Evolutionary conservation across 306 rosid genomes (phyloP).

Genomic region (Prunus mira): DNA sequence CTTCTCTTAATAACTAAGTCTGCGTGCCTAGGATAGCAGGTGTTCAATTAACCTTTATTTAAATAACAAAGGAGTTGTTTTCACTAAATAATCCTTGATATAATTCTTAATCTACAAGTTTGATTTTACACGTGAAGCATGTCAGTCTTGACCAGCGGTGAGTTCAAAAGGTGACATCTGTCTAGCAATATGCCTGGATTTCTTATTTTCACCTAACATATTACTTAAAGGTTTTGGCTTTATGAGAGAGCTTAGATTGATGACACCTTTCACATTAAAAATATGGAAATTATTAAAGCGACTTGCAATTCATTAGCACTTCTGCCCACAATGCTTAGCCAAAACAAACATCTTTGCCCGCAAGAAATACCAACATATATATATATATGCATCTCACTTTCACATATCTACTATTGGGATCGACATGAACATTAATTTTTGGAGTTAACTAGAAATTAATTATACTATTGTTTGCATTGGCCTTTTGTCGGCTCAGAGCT

Average conservation of each 20-base stretch:
- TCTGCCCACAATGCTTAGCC: neutral
- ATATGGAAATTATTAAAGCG: constrained; percentile 1
- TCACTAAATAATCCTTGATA: neutral
- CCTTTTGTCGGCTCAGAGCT: neutral
- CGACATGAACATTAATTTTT: neutral
- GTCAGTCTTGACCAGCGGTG: constrained; percentile 14
- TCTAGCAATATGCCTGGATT: constrained; percentile 29
- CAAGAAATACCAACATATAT: neutral
- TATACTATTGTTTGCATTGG: neutral
- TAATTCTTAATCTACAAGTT: neutral
- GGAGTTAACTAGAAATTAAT: neutral
- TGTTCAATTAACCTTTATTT: neutral
- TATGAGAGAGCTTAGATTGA: constrained; percentile 5
- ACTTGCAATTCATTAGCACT: neutral
- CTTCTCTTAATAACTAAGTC: neutral
- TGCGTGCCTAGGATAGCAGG: neutral
- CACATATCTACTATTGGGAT: neutral
- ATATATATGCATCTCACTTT: neutral
- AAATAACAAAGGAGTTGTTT: neutral
- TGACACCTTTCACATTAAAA: constrained; percentile 20
- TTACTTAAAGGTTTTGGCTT: constrained; percentile 61
- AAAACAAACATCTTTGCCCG: constrained; percentile 7
- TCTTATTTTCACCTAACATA: constrained; percentile 34
- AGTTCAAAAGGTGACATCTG: constrained; percentile 41
- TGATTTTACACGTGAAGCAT: constrained; percentile 3